Conservation (phyloP, 2,329 filamentous ascomycete genomes). For the Leptodontidium sp. region DNA sequence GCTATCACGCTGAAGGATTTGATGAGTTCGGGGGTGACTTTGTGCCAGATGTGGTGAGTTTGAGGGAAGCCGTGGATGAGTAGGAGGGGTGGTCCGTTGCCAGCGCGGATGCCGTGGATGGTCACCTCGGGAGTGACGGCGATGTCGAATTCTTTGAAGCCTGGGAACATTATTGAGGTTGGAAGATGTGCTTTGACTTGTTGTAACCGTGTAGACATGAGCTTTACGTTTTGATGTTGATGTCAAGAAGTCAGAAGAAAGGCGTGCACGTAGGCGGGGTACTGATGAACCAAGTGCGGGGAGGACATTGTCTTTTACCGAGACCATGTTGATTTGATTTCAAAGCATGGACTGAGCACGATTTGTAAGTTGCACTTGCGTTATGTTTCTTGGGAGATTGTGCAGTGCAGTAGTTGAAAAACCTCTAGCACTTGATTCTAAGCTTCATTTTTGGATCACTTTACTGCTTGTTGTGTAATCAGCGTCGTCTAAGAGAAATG, state of each 20-base stretch:
- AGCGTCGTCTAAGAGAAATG: no score
- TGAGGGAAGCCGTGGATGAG: conserved; percentile 62
- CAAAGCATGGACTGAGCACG: no score
- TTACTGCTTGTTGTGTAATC: no score
- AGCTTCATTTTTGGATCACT: no score
- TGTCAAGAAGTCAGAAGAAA: background rate
- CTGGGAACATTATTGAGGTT: conserved; percentile 50
- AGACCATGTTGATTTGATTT: no score
- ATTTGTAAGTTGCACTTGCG: no score
- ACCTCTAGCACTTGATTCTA: no score
- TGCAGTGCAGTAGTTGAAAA: no score
- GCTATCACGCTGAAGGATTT: conserved; percentile 54
- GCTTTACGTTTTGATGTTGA: background rate
- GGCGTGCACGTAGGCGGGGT: background rate
- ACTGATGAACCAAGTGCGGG: conserved; percentile 1
- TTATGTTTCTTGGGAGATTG: no score
- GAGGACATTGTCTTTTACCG: background rate
- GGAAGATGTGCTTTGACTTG: background rate
- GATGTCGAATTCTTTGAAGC: conserved; percentile 51
- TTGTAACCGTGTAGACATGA: background rate
- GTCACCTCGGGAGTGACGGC: conserved; percentile 49
- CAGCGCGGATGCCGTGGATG: conserved; percentile 55
- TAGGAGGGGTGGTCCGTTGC: conserved; percentile 51
- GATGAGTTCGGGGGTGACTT: conserved; percentile 51
- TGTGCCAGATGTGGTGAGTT: conserved; percentile 61